Percentiles rank a stretch among this genome's conserved stretches.
Conservation (phyloP, 2,329 filamentous ascomycete species). For the Colletotrichum lindemuthianum region DNA sequence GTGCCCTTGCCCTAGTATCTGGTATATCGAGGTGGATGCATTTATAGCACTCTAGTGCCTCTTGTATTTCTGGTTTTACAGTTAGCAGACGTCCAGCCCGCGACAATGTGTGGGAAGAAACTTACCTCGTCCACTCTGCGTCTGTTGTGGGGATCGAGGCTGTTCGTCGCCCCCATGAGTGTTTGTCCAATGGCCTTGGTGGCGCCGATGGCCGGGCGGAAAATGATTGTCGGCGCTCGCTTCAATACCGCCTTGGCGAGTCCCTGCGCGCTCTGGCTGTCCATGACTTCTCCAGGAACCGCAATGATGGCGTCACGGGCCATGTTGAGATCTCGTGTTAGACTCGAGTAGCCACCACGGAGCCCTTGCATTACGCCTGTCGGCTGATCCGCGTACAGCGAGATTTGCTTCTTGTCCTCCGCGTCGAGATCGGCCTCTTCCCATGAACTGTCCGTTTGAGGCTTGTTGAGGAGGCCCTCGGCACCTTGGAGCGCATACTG, state of each 20-base stretch:
- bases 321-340: constrained; percentile 87
- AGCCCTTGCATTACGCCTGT: constrained; percentile 88
- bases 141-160: constrained; percentile 84
- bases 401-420: constrained; percentile 81
- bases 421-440: constrained; percentile 72
- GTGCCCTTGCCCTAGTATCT: constrained; percentile 13
- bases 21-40: constrained; percentile 12
- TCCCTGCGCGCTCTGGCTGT: constrained; percentile 82
- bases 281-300: constrained; percentile 90
- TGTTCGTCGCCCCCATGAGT: constrained; percentile 90
- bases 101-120: constrained; percentile 41
- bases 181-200: constrained; percentile 90
- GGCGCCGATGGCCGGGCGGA: constrained; percentile 89
- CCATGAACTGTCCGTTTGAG: constrained; percentile 52
- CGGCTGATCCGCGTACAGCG: constrained; percentile 93
- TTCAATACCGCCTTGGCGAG: constrained; percentile 81
- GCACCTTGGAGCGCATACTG: constrained; percentile 92
- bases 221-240: constrained; percentile 90
- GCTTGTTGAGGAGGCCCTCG: constrained; percentile 76
- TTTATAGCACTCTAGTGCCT: constrained; percentile 44
- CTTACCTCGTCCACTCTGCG: constrained; percentile 89
- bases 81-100: constrained; percentile 25
- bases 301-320: constrained; percentile 94
- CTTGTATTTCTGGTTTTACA: constrained; percentile 58
- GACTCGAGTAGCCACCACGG: constrained; percentile 80